Base-by-base conservation (phyloP, 192 early-diverging fungal genomes). In the Backusella mclennaniae region DNA sequence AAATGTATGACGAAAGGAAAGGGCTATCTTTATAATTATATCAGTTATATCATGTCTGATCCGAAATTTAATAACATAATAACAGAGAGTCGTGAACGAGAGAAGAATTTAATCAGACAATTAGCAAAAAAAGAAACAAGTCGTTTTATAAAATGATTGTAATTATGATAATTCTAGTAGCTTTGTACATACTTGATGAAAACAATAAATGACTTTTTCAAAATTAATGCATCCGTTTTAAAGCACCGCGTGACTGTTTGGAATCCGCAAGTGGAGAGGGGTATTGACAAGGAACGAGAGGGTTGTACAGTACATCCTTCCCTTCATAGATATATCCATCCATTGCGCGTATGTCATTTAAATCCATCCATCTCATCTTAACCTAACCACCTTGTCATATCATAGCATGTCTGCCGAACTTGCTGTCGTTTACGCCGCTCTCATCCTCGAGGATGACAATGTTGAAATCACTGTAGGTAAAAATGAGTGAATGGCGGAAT, bases 401-500 rank as follows among this genome's bases (percentile, higher is more conserved):
- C 14, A 44, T 66, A 82, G 73, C 69, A 82, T 82, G 81, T 82
- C 81, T 76, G 81, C 81, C 53, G 81, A 82, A 82, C 75, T 76
- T 56, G 77, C 77, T 75, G 71, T 82, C 53, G 81, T 79, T 42
- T 98, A 98, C 91, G 95, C 98, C 77, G 91, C 98, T 52, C 94
- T 99, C 80, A 98, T 98, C 92, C 96, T 99, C 82, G 89, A 95
- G 87, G 98, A 99, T 86, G 98, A 98, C 85, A 92, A 95, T 83
- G 85, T 97, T 85, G 96, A 93, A 79, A 95, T 99, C 90, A 96
- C 96, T 78, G 96, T 97, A 89, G 84, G 91, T 86, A 73, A 63
- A 63, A 63, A 21, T 6, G 21, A 21, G 26, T 26, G 26, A 19
- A 59, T 42, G 23, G 26, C 7, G 9, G 11, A 38, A 69, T 36